A percentile compares a stretch with the other conserved stretches of the same genome.
Evolutionary conservation across 179 eudicot genomes (phyloP).

Genomic region (Silene vulgaris): DNA sequence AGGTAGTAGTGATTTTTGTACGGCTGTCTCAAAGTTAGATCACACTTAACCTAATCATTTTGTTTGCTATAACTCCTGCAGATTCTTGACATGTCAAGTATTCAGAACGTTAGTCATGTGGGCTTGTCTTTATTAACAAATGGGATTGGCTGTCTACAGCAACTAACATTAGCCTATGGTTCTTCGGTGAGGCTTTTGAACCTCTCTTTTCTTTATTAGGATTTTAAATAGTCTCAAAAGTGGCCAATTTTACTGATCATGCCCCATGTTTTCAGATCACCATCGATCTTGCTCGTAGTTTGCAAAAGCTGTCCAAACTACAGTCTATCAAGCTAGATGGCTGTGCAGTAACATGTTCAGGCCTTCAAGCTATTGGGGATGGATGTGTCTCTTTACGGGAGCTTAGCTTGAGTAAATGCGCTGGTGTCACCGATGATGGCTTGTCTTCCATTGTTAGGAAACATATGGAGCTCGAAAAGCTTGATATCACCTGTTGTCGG

Average conservation of each 20-base stretch:
- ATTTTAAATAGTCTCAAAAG: neutral
- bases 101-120: conserved; percentile 59
- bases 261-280: conserved; percentile 57
- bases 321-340: conserved; percentile 76
- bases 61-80: conserved; percentile 28
- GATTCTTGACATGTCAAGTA: conserved; percentile 80
- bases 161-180: conserved; percentile 66
- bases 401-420: conserved; percentile 81
- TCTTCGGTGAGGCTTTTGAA: conserved; percentile 47
- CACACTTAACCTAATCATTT: neutral
- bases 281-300: conserved; percentile 57
- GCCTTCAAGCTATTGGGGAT: conserved; percentile 74
- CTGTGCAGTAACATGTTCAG: conserved; percentile 66
- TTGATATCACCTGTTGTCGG: conserved; percentile 89
- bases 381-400: conserved; percentile 60
- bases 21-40: neutral
- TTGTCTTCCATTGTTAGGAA: conserved; percentile 61
- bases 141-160: conserved; percentile 47
- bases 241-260: conserved; percentile 18
- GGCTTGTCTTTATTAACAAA: conserved; percentile 68
- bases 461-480: conserved; percentile 59
- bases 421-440: conserved; percentile 84
- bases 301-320: conserved; percentile 67
- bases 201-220: neutral
- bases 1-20: neutral